Percentiles rank a stretch among this genome's conserved stretches.
phyloP scores from a whole-genome alignment of 139 green algal species.

The Chara braunii region DNA sequence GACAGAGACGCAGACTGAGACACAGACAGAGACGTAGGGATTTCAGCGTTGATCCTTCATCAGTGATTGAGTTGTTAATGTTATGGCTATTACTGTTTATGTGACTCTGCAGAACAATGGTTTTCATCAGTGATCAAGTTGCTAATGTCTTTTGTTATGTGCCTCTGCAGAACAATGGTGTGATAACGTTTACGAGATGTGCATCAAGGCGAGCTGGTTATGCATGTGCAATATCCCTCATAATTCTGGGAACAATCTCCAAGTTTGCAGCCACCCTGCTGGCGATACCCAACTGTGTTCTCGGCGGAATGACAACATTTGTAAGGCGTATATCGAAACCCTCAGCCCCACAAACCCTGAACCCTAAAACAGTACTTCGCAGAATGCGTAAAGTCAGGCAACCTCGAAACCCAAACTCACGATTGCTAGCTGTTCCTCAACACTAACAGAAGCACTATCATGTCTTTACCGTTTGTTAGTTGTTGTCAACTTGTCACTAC shows the following conservation, averaged over 20 bases:
- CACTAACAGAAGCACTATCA: background rate
- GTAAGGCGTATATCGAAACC: too few relatives aligned
- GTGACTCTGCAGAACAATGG: background rate
- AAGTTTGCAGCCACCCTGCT: slow-evolving; percentile 61
- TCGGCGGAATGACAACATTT: slow-evolving; percentile 63
- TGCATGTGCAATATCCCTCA: slow-evolving; percentile 35
- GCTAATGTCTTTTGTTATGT: too few relatives aligned
- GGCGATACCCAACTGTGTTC: slow-evolving; percentile 61
- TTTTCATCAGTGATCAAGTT: background rate
- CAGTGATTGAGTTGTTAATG: too few relatives aligned
- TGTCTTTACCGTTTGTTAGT: background rate
- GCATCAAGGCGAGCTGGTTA: slow-evolving; percentile 43
- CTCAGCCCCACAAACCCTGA: too few relatives aligned
- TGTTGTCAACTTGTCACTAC: background rate
- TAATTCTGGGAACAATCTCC: slow-evolving; percentile 47
- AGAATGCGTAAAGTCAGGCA: background rate
- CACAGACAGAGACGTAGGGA: too few relatives aligned
- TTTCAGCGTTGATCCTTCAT: too few relatives aligned
- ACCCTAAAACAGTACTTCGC: too few relatives aligned
- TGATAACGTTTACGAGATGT: slow-evolving; percentile 60
- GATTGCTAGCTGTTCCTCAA: background rate
- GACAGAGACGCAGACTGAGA: too few relatives aligned
- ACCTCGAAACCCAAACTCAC: background rate
- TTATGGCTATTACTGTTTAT: background rate
- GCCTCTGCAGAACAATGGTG: slow-evolving; percentile 71